Evolutionary conservation across 2,329 filamentous ascomycete species (phyloP), one percentile per base, ranked within the genome.

Genomic region (Colletotrichum tropicale): DNA sequence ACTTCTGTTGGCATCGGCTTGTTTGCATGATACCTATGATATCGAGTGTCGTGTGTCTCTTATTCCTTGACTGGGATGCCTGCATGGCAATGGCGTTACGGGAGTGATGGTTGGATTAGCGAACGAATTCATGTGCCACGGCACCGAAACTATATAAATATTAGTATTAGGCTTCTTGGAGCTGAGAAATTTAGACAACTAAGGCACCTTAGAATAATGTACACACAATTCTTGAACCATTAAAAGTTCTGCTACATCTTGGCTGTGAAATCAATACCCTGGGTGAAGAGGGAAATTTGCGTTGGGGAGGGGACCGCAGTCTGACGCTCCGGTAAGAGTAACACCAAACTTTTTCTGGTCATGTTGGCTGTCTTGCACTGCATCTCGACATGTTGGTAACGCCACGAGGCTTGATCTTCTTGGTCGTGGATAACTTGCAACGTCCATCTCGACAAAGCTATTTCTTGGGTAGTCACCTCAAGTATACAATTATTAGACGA

Each of bases 171-270:
- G 74, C 71, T 66, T 66, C 61, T n/a, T n/a, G 21, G 71, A 38
- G 74, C 74, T 76, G 74, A 70, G 66, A 65, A 61, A 76, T 62
- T 75, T 76, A 76, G 70, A 75, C 66, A 66, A 55, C 73, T 68
- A 73, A 73, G 73, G 64, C 56, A 65, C 70, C 65, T 66, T 76
- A 75, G 71, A 76, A 55, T 75, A 76, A 76, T 76, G 74, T 61
- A 76, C 71, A 76, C 72, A 75, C 66, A 67, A 64, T 70, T 70
- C n/a, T 74, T 56, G 52, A 61, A 66, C 28, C 8, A 18, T 18
- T 21, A 5, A 30, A 6, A 15, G 8, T 4, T 16, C 15, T 21
- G 55, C 26, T 8, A 16, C 9, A 16, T 10, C 24, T 58, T 16
- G 36, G 8, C 10, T 16, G 21, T 28, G 8, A 6, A n/a, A 21